Evolutionary conservation across 352 stramenopile species (phyloP).

Genomic region (Pythium aphanidermatum): DNA sequence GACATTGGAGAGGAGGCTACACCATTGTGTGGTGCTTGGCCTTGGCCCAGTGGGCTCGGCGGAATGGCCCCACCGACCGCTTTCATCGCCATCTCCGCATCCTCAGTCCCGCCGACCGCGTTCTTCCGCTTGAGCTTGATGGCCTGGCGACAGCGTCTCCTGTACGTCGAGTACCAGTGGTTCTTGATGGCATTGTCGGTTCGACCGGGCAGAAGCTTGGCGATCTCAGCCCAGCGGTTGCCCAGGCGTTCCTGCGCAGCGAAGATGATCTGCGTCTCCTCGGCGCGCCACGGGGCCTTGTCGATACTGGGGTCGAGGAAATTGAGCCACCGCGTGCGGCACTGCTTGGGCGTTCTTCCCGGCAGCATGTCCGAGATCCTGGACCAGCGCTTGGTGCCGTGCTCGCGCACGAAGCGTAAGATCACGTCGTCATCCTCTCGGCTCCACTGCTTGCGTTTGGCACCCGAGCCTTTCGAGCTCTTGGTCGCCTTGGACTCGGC

Average conservation of each 20-base stretch:
- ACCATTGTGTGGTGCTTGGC: no score
- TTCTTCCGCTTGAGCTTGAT: constrained; percentile 30
- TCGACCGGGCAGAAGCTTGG: constrained; percentile 93
- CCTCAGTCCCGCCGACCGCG: not conserved
- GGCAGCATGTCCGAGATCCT: constrained; percentile 91
- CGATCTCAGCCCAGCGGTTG: constrained; percentile 98
- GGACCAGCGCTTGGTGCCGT: constrained; percentile 88
- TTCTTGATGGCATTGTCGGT: constrained; percentile 87
- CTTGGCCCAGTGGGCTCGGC: no score
- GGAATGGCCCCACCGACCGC: no score
- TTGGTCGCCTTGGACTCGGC: not conserved
- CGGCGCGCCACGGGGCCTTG: constrained; percentile 89
- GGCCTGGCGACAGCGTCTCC: constrained; percentile 46
- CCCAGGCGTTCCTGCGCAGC: constrained; percentile 66
- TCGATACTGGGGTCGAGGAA: constrained; percentile 91
- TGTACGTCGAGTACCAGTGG: constrained; percentile 80
- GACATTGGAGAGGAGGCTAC: constrained; percentile 36
- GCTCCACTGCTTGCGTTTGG: constrained; percentile 59
- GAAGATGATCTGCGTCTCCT: constrained; percentile 89
- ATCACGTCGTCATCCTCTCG: constrained; percentile 59
- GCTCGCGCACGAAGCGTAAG: constrained; percentile 58
- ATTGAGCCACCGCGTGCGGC: constrained; percentile 94
- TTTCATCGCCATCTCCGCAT: not conserved
- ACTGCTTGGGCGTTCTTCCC: constrained; percentile 94
- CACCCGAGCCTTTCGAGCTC: no score